phyloP scores from a whole-genome alignment of 129 eudicot genomes.

The Glebionis coronaria region DNA sequence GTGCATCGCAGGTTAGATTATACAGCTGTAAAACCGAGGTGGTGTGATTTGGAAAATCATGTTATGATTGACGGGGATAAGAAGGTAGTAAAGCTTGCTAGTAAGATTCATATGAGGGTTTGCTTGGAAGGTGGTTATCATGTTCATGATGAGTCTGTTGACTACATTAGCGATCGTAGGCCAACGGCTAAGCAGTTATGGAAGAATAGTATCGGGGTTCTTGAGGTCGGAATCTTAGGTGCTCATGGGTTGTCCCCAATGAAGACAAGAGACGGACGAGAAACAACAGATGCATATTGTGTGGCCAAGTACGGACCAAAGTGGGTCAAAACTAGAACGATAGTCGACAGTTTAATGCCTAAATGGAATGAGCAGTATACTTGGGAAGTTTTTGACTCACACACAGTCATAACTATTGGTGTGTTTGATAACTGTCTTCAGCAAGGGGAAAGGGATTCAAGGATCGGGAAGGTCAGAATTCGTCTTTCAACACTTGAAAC shows the following conservation, averaged over 20 bases:
- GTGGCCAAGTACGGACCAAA: conserved; percentile 78
- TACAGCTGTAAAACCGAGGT: conserved; percentile 28
- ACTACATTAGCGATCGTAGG: conserved; percentile 78
- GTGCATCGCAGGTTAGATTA: too few relatives aligned
- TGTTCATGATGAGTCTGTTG: conserved; percentile 76
- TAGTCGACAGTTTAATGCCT: conserved; percentile 62
- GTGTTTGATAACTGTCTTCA: too few relatives aligned
- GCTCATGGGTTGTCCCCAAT: conserved; percentile 67
- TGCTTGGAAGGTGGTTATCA: too few relatives aligned
- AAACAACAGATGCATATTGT: conserved; percentile 59
- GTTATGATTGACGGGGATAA: conserved; percentile 46
- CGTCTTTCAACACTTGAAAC: too few relatives aligned
- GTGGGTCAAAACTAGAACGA: conserved; percentile 76
- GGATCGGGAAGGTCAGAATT: too few relatives aligned
- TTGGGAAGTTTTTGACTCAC: conserved; percentile 88
- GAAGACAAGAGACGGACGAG: conserved; percentile 62
- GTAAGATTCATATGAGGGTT: too few relatives aligned
- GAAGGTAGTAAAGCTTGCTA: conserved; percentile 31
- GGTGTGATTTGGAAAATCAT: conserved; percentile 49
- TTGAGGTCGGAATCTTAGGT: conserved; percentile 65
- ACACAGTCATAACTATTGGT: conserved; percentile 77
- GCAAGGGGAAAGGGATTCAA: too few relatives aligned
- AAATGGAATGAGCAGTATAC: conserved; percentile 80
- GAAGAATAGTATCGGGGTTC: conserved; percentile 68
- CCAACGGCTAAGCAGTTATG: conserved; percentile 76